Evolutionary conservation across 257 asterid species (phyloP), one percentile per base, ranked within the genome.

Genomic region (Buddleja alternifolia): DNA sequence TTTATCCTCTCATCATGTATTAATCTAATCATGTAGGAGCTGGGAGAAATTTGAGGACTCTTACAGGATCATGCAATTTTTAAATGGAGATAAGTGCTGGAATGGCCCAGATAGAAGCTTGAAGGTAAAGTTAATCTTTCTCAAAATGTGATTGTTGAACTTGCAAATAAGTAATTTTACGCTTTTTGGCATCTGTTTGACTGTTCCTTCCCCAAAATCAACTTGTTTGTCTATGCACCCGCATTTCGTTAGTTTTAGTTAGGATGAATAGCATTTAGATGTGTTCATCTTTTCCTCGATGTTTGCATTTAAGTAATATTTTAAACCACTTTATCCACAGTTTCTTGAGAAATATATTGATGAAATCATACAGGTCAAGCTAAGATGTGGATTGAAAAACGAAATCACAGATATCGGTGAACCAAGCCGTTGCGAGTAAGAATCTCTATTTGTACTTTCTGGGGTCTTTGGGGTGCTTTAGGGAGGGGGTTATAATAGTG

Each of bases 401-500:
- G 97, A 93, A 83, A 82, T 87, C 6, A 61, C 83, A 4, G 97
- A 90, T 65, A 87, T 93, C 24, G 99, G 87, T 77, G 99, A 93
- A 82, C 99, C 97, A 60, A 93, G 99, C 78, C 97, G 99, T 17
- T 90, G 97, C 97, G 97, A 93, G 99, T 93, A 87, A 80, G 95
- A 71, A 63, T 29, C 72, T 58, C 54, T 12, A 32, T 58, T n/a
- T 41, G 3, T 54, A 10, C 15, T 16, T n/a, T n/a, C n/a, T n/a
- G n/a, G n/a, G n/a, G n/a, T n/a, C n/a, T n/a, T n/a, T n/a, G n/a
- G n/a, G n/a, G n/a, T n/a, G n/a, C n/a, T n/a, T n/a, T n/a, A n/a
- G n/a, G n/a, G n/a, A n/a, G n/a, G n/a, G n/a, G n/a, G n/a, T n/a
- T n/a, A n/a, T n/a, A n/a, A n/a, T n/a, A n/a, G n/a, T n/a, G n/a